These are phyloP conservation scores for Hypoxylon sp. DNA, from an alignment of 2,329 filamentous ascomycete species.

Conservation along the genomic window DNA sequence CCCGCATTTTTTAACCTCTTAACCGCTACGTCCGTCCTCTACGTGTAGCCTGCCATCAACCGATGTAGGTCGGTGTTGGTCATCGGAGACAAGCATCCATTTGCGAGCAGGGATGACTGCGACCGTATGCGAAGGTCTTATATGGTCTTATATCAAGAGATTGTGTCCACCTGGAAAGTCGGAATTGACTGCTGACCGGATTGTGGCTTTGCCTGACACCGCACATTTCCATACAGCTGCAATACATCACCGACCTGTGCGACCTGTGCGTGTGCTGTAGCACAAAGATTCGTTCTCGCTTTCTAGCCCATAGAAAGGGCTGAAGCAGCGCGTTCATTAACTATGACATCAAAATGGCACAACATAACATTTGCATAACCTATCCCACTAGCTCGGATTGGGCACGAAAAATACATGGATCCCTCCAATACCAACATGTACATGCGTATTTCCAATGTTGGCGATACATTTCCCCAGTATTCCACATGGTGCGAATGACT, in stretches of 20 bases:
- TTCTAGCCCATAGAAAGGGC: slow-evolving; percentile 6
- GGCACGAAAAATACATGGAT: not conserved
- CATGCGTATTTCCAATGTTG: slow-evolving; percentile 6
- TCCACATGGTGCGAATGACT: slow-evolving; percentile 29
- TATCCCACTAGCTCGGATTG: not conserved
- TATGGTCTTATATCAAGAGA: slow-evolving; percentile 18
- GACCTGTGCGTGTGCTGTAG: not conserved
- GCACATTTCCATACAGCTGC: slow-evolving; percentile 23
- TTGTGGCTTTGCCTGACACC: slow-evolving; percentile 47
- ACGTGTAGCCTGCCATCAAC: slow-evolving; percentile 10
- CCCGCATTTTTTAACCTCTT: slow-evolving; percentile 28
- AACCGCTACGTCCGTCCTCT: slow-evolving; percentile 40
- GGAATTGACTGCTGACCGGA: slow-evolving; percentile 48
- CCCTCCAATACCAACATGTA: not conserved
- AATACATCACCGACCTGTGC: not conserved
- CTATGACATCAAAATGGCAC: slow-evolving; percentile 33
- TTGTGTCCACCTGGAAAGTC: slow-evolving; percentile 46
- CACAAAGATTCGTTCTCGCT: slow-evolving; percentile 27
- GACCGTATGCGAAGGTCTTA: slow-evolving; percentile 21
- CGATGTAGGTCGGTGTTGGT: slow-evolving; percentile 34
- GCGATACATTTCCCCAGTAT: slow-evolving; percentile 1
- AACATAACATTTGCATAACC: slow-evolving; percentile 19
- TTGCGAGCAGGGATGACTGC: slow-evolving; percentile 40
- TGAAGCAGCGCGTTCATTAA: slow-evolving; percentile 25
- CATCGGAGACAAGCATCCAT: slow-evolving; percentile 47